Percentiles rank a stretch among this genome's conserved stretches.
Conservation (phyloP, 805 yeast genomes). For the Candida endomychidarum region DNA sequence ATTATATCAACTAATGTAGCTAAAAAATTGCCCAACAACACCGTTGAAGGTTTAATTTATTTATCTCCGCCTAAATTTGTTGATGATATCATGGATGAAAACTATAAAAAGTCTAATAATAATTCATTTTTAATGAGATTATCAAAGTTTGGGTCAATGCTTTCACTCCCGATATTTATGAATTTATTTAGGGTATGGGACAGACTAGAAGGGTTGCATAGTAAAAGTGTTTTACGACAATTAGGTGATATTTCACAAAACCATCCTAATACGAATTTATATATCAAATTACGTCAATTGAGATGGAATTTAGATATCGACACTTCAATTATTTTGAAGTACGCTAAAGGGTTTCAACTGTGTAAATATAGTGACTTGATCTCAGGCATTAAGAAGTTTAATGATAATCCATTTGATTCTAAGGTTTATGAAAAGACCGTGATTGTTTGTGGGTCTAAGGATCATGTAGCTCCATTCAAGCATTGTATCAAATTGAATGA, state of each 20-base stretch:
- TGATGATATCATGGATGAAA: slow-evolving; percentile 22
- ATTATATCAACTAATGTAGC: slow-evolving; percentile 50
- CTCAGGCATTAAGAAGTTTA: slow-evolving; percentile 34
- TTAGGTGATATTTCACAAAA: slow-evolving; percentile 26
- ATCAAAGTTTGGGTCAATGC: slow-evolving; percentile 28
- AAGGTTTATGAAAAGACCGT: slow-evolving; percentile 44
- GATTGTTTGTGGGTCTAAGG: slow-evolving; percentile 60
- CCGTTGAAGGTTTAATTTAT: slow-evolving; percentile 48
- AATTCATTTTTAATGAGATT: slow-evolving; percentile 5
- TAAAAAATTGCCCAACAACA: slow-evolving; percentile 30
- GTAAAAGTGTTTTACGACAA: slow-evolving; percentile 60
- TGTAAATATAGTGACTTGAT: slow-evolving; percentile 46
- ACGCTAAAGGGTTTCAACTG: slow-evolving; percentile 50
- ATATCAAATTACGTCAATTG: slow-evolving; percentile 55
- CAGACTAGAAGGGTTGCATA: slow-evolving; percentile 59
- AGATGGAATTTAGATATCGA: slow-evolving; percentile 70
- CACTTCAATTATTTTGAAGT: slow-evolving; percentile 52
- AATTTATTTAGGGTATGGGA: slow-evolving; percentile 58
- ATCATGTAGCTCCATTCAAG: slow-evolving; percentile 51
- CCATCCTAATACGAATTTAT: slow-evolving; percentile 19
- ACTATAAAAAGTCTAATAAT: slow-evolving; percentile 5
- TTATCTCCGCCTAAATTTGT: slow-evolving; percentile 49
- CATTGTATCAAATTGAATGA: slow-evolving; percentile 30
- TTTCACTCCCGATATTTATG: slow-evolving; percentile 46
- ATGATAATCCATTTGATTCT: slow-evolving; percentile 31